These are phyloP conservation scores for Rosa hybrid DNA, from an alignment of 331 rosid species.

Conservation along the genomic window DNA sequence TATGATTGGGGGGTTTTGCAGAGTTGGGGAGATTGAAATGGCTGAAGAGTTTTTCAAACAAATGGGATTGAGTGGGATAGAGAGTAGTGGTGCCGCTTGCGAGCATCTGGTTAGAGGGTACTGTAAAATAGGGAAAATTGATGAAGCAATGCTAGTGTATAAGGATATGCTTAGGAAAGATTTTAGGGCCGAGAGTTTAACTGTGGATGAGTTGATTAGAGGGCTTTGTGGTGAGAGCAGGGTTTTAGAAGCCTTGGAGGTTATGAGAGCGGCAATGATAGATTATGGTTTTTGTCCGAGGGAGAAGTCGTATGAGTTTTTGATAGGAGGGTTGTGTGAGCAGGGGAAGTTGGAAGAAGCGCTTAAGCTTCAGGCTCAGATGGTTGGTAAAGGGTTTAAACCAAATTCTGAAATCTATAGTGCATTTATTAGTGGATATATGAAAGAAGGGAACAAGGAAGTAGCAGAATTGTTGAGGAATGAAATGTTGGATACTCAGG, in stretches of 20 bases:
- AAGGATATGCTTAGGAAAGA: slow-evolving; percentile 64
- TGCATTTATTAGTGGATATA: slow-evolving; percentile 59
- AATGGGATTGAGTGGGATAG: slow-evolving; percentile 59
- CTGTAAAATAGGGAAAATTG: slow-evolving; percentile 50
- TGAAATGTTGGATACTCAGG: slow-evolving; percentile 54
- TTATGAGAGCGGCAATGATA: slow-evolving; percentile 42
- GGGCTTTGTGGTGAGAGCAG: slow-evolving; percentile 31
- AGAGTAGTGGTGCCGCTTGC: slow-evolving; percentile 50
- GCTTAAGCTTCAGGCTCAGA: slow-evolving; percentile 74
- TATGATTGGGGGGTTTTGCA: slow-evolving; percentile 77
- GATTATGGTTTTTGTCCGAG: slow-evolving; percentile 43
- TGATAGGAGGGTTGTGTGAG: slow-evolving; percentile 59
- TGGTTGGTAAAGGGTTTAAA: slow-evolving; percentile 75
- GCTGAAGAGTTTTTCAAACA: slow-evolving; percentile 69
- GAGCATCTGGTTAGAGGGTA: slow-evolving; percentile 68
- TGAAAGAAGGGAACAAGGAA: slow-evolving; percentile 58
- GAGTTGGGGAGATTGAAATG: slow-evolving; percentile 51
- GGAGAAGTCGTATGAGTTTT: slow-evolving; percentile 51
- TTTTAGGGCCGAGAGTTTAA: slow-evolving; percentile 46
- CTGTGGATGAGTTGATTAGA: slow-evolving; percentile 39
- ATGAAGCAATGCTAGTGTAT: slow-evolving; percentile 59
- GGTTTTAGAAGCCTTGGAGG: slow-evolving; percentile 45
- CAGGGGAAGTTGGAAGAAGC: slow-evolving; percentile 70
- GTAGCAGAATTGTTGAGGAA: slow-evolving; percentile 60
- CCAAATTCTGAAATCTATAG: slow-evolving; percentile 48